Percentiles rank a stretch among this genome's conserved stretches.
phyloP scores from a whole-genome alignment of 208 protist genomes.

The Leptomonas pyrrhocoris region DNA sequence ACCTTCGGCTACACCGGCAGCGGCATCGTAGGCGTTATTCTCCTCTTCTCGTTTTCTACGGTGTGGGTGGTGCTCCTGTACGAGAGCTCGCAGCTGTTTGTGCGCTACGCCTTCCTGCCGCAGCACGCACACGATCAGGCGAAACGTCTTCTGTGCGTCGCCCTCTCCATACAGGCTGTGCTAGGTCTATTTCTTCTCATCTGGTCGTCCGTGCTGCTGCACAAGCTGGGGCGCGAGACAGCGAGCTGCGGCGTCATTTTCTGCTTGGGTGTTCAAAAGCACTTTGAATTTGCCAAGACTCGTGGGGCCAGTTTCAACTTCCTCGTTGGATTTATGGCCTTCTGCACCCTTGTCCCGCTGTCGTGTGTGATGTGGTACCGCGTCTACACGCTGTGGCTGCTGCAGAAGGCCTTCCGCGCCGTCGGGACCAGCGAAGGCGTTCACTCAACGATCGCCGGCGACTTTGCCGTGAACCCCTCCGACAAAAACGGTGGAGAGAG shows the following conservation, averaged over 20 bases:
- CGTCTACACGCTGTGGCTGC: conserved; percentile 4
- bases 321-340: conserved; percentile 19
- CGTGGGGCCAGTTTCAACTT: conserved; percentile 32
- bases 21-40: conserved; percentile 5
- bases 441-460: not conserved
- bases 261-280: conserved; percentile 30
- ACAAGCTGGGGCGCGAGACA: conserved; percentile 29
- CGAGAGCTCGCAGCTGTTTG: conserved; percentile 21
- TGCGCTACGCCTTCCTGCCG: conserved; percentile 10
- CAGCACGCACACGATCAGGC: not conserved
- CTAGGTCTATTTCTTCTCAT: conserved; percentile 19
- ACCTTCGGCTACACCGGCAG: conserved; percentile 22
- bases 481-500: not conserved
- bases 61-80: conserved; percentile 6
- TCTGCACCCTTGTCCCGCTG: conserved; percentile 37
- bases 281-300: conserved; percentile 1
- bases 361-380: conserved; percentile 23
- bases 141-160: not conserved
- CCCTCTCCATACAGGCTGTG: conserved; percentile 1
- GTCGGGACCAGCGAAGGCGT: not conserved
- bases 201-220: conserved; percentile 6
- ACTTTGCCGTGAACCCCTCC: not conserved
- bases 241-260: conserved; percentile 39
- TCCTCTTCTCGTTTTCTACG: conserved; percentile 6
- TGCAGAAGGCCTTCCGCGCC: not conserved